These are phyloP conservation scores for Lagenidium sp. DNA, from an alignment of 352 stramenopile genomes.

Conservation along the genomic window DNA sequence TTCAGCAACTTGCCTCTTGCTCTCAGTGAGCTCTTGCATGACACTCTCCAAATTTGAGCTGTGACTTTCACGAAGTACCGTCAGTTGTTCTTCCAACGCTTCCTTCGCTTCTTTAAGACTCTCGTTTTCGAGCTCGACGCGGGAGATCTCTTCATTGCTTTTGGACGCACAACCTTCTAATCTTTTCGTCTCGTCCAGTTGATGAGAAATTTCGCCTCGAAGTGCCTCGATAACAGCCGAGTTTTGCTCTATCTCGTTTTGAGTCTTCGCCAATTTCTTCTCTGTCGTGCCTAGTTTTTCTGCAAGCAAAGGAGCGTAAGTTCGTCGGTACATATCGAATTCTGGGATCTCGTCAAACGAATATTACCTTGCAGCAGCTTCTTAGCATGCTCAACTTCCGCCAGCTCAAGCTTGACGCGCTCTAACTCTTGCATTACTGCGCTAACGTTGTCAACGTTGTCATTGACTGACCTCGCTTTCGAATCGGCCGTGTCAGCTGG, in stretches of 20 bases:
- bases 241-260: slow-evolving; percentile 16
- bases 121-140: slow-evolving; percentile 3
- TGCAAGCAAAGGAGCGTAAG: slow-evolving; percentile 9
- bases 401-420: slow-evolving; percentile 41
- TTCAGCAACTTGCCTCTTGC: slow-evolving; percentile 25
- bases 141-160: background rate
- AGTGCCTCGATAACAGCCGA: slow-evolving; percentile 12
- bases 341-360: too few species aligned
- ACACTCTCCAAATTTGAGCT: slow-evolving; percentile 27
- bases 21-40: slow-evolving; percentile 16
- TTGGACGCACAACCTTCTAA: background rate
- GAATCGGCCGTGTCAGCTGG: slow-evolving; percentile 1
- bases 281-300: slow-evolving; percentile 13
- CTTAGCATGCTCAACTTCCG: slow-evolving; percentile 30
- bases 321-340: slow-evolving; percentile 3
- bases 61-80: slow-evolving; percentile 24
- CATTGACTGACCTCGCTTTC: background rate
- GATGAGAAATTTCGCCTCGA: slow-evolving; percentile 6
- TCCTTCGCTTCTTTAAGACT: slow-evolving; percentile 15
- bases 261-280: slow-evolving; percentile 7
- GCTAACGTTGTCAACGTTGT: slow-evolving; percentile 10
- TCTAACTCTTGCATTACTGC: slow-evolving; percentile 50
- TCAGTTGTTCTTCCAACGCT: slow-evolving; percentile 26
- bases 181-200: slow-evolving; percentile 7
- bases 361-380: slow-evolving; percentile 37